Base-by-base conservation (phyloP, 306 rosid genomes). In the Alnus glutinosa region DNA sequence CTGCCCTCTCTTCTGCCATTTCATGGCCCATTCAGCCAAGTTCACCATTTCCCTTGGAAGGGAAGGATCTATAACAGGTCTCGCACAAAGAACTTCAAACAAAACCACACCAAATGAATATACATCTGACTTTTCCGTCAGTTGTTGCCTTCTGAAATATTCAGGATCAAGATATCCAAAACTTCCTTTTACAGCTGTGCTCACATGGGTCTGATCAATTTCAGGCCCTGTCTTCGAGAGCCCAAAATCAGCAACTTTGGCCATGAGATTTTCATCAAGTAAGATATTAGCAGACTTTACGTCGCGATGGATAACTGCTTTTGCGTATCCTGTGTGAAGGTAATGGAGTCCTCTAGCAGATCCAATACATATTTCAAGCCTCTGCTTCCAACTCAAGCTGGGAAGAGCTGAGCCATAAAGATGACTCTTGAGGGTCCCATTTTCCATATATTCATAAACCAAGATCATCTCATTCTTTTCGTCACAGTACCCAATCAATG, bases 21-120 rank as follows among this genome's bases (percentile, higher is more conserved):
- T 90, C 96, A 94, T 92, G 14, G 93, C 92, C 98, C 98, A 92
- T 86, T 94, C 96, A 15, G 97, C 98, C 71, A 94, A 85, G 86
- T 92, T 92, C 55, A 94, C 98, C 94, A 84, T 89, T 82, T 92
- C 98, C 78, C 96, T 86, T 0, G 91, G 88, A 80, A 90, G 98
- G 15, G 97, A 84, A 37, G 98, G 98, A 75, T 94, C 97, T 58
- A 92, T 92, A 34, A 92, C 94, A 47, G 98, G 96, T 54, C 97
- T 90, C 55, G 97, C 98, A 54, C 97, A 94, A 12, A 94, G 86
- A 44, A 89, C 96, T 78, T 94, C 97, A 58, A 92, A 90, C 86
- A 94, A 73, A 81, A 94, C 98, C 47, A 94, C 97, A 39, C 98
- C 96, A 70, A 94, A 94, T 5, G 98, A 94, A 80, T 94, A 92